Conservation (phyloP, 1,284 basidiomycete species). For the Volvariella volvacea region DNA sequence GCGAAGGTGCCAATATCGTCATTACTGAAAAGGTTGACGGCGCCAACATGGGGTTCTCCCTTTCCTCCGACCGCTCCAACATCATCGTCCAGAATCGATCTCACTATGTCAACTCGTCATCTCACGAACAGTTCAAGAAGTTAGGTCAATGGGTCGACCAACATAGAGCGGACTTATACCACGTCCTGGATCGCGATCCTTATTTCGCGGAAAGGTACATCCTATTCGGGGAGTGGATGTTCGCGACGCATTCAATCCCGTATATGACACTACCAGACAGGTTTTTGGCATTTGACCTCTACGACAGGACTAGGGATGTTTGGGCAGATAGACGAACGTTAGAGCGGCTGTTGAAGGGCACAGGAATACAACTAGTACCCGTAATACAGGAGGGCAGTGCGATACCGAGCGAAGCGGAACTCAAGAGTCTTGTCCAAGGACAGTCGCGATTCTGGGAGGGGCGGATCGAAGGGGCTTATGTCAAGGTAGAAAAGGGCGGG, state of each 20-base stretch:
- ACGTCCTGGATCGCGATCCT: conserved; percentile 41
- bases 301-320: conserved; percentile 38
- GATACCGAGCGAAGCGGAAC: conserved; percentile 31
- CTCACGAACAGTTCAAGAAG: conserved; percentile 55
- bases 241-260: conserved; percentile 52
- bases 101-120: conserved; percentile 46
- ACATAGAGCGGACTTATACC: conserved; percentile 36
- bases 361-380: conserved; percentile 37
- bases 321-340: conserved; percentile 37
- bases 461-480: conserved; percentile 50
- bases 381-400: conserved; percentile 31
- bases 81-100: conserved; percentile 59
- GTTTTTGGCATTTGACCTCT: conserved; percentile 57
- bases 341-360: conserved; percentile 25
- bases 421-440: conserved; percentile 37
- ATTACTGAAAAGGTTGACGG: conserved; percentile 65
- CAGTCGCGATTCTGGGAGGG: conserved; percentile 43
- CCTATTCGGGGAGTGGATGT: conserved; percentile 60
- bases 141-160: conserved; percentile 45
- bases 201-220: conserved; percentile 51
- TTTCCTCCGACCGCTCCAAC: conserved; percentile 35
- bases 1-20: conserved; percentile 25
- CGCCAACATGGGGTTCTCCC: conserved; percentile 60
- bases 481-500: conserved; percentile 43
- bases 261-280: conserved; percentile 45